Evolutionary conservation across 2,329 filamentous ascomycete species (phyloP), one percentile per base, ranked within the genome.

Genomic region (Hymenoscyphus albidus): DNA sequence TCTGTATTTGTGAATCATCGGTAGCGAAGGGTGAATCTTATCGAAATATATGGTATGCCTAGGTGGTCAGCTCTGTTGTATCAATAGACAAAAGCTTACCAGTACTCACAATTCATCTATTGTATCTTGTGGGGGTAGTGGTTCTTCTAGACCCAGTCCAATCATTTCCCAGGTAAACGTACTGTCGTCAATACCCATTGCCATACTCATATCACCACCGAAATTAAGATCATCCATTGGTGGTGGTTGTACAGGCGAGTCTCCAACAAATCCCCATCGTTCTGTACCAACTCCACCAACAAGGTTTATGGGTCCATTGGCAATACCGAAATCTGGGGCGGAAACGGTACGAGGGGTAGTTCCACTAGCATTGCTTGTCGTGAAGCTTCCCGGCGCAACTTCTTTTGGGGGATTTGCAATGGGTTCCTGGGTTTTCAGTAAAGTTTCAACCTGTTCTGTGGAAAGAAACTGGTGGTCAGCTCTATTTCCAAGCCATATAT

Each of bases 1-100:
- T 61, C 94, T 87, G 66, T 89, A 91, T 71, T 88, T 90, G 76
- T 99, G 94, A 64, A 98, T 90, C 83, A 98, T 91, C 16, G 95
- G 93, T 64, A 91, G 73, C 0, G 92, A 92, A 0, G 90, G 88
- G 74, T 98, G 92, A 10, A 96, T 84, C 76, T 96, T 97, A 64
- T 93, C 88, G 74, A 98, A 98, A 77, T 91, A 99, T 32, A 95
- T 87, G 71, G 91, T 85, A 72, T 96, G 89, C 66, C 88, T 91
- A 74, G 12, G 32, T 42, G 13, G 18, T 51, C 18, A 51, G 44
- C 7, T 27, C 7, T 51, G 2, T 51, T 54, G 5, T 38, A 32
- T 35, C 58, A 6, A 22, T 27, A 22, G 62, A 48, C 39, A 58
- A 27, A 38, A 4, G 22, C 22, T 10, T 27, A 27, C 27, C 27